phyloP scores from a whole-genome alignment of 2,329 filamentous ascomycete species.

The Aspergillus sojae region DNA sequence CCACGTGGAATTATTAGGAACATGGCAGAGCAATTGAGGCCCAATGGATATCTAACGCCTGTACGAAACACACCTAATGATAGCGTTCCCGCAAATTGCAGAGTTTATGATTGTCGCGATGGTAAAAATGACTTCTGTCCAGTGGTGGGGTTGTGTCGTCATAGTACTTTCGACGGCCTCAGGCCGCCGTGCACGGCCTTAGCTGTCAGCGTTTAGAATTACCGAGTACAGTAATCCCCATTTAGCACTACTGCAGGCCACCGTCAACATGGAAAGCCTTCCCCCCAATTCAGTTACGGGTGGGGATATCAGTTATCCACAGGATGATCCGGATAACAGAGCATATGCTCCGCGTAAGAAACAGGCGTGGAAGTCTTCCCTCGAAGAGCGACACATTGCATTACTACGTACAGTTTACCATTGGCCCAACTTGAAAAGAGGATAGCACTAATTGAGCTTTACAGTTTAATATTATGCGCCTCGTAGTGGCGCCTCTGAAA shows the following conservation, averaged over 20 bases:
- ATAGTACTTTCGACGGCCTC: constrained; percentile 14
- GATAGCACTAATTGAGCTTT: too few relatives aligned
- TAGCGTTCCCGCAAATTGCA: background rate
- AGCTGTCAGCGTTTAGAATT: background rate
- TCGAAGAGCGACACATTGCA: too few relatives aligned
- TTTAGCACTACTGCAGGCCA: background rate
- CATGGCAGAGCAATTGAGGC: constrained; percentile 9
- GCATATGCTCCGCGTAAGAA: too few relatives aligned
- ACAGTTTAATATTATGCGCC: too few relatives aligned
- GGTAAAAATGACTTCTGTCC: background rate
- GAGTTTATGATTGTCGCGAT: background rate
- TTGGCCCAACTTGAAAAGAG: too few relatives aligned
- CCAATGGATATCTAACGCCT: background rate
- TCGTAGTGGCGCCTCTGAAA: too few relatives aligned
- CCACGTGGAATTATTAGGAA: constrained; percentile 4
- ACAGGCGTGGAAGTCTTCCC: too few relatives aligned
- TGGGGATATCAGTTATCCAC: too few relatives aligned
- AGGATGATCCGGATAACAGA: too few relatives aligned
- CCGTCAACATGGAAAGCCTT: background rate
- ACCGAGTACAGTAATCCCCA: background rate
- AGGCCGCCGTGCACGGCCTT: constrained; percentile 2
- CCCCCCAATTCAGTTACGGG: too few relatives aligned
- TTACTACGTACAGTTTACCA: too few relatives aligned
- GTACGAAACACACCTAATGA: background rate
- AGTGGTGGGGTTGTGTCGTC: constrained; percentile 20